Conservation (phyloP, 345 rosid species). For the Excoecaria agallocha region DNA sequence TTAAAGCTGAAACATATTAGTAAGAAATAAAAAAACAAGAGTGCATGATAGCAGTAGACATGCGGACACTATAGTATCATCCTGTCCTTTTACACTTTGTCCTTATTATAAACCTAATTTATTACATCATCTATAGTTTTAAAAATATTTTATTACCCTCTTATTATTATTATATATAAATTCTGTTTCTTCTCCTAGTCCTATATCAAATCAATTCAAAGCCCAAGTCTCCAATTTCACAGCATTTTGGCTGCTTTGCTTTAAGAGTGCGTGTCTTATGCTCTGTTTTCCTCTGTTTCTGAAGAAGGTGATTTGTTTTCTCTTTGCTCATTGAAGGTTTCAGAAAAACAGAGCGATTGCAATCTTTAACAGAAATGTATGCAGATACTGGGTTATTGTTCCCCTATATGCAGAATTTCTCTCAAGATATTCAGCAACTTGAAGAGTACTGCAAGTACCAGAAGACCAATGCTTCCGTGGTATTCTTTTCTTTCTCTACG, state of each 20-base stretch:
- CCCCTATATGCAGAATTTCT: slow-evolving; percentile 62
- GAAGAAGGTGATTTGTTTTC: slow-evolving; percentile 1
- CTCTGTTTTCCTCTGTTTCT: slow-evolving; percentile 8
- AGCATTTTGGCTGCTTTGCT: slow-evolving; percentile 20
- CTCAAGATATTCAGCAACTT: slow-evolving; percentile 63
- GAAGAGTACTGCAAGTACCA: slow-evolving; percentile 70
- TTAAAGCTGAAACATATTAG: not conserved
- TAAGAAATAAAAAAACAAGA: not conserved
- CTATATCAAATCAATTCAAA: slow-evolving; percentile 2
- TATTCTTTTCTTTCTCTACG: slow-evolving; percentile 26
- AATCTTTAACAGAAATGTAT: slow-evolving; percentile 55
- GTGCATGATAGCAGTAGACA: slow-evolving; percentile 24
- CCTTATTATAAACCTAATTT: slow-evolving; percentile 24
- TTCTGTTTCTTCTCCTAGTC: slow-evolving; percentile 11
- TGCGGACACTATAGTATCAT: slow-evolving; percentile 22
- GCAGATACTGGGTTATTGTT: slow-evolving; percentile 67
- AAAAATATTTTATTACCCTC: not conserved
- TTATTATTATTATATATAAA: slow-evolving; percentile 19
- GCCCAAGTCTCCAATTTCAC: not conserved
- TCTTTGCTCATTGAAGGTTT: no score
- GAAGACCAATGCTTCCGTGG: slow-evolving; percentile 61
- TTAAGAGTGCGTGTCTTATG: not conserved
- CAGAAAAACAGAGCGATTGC: not conserved
- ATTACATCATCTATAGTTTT: slow-evolving; percentile 8
- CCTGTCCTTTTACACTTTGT: slow-evolving; percentile 35